Base-by-base conservation (phyloP, 2,329 filamentous ascomycete species). In the Lasiodiplodia sp. region DNA sequence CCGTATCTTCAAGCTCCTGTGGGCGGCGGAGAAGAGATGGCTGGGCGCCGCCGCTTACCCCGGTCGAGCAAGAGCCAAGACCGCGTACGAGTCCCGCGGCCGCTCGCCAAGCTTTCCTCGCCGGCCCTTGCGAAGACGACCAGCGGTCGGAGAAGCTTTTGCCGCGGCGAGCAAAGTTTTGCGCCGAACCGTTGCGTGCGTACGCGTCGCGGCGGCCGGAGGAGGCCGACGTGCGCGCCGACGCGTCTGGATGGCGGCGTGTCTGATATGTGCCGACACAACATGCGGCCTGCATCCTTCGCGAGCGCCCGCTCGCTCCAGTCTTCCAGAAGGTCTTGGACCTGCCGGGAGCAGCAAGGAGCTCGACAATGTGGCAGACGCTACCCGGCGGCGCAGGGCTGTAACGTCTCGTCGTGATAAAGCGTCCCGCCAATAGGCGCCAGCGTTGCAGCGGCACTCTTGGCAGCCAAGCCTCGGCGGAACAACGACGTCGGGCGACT, bases 321-420 rank as follows among this genome's bases (percentile, higher is more conserved):
- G 58, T 64, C 28, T 64, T 64, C 60, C 60, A 64, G 60, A 64
- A 64, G 60, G 14, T 52, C 47, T 64, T 64, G 47, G 60, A 64
- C 60, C 60, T 64, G 60, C 60, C 60, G 60, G 44, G 60, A 34
- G 44, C 44, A 64, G 60, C 47, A 31, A 37, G 60, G 28, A 23
- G 60, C 16, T n/a, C n/a, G 31, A 51, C 4, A 21, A 21, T 37
- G 60, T 62, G 57, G 57, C 57, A 21, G 57, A 40, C 55, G 55
- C 38, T 47, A 25, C n/a, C 37, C 56, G 44, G 56, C 58, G 58
- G 58, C 44, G 44, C 25, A 34, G 44, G 44, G 23, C 31, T 51
- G 58, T 28, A 37, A 63, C 58, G 40, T 51, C 44, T 51, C 18
- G 40, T 51, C 58, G 40, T 37, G 58, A 63, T 63, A 63, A 51